Base-by-base conservation (phyloP, 2,329 filamentous ascomycete genomes). In the Fusarium veterinarium region DNA sequence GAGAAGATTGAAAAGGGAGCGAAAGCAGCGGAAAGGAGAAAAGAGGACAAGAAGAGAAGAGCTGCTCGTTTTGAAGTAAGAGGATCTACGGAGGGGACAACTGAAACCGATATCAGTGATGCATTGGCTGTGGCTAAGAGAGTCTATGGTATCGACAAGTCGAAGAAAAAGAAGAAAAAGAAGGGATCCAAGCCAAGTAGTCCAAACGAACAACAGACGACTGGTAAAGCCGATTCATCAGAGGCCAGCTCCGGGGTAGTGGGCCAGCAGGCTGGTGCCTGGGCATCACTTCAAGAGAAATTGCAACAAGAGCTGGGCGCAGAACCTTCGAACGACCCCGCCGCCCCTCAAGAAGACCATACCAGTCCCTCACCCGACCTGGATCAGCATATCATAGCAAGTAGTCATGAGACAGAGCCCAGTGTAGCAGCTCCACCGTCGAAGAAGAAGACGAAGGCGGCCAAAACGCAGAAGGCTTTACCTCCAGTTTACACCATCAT, bases 241-340 rank as follows among this genome's bases (percentile, higher is more conserved):
- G 38, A 49, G 28, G 16, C 38, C 19, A 48, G 51, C 40, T 45
- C 33, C 11, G 57, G 13, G 35, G 20, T 38, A 28, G 37, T 56
- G 28, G 51, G 19, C 31, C 62, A 64, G 19, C 31, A 65, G 14
- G 31, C 65, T n/a, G 75, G 72, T 19, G 38, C 73, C 23, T 81
- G 80, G 78, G 78, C 74, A 4, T 79, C 80, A 6, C 67, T 81
- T 5, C 75, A 72, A 44, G 73, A 79, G 16, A 78, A 67, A 38
- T 69, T 81, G 40, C 71, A 79, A 63, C 52, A 77, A 57, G 48
- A 59, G 3, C 28, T 59, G 44, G 20, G 44, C 14, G 12, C 23
- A 12, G 23, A 30, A 37, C 40, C 8, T 11, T 20, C 19, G n/a
- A 25, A 20, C 10, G 17, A 35, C 4, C 14, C 13, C 14, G 8